A percentile compares a stretch with the other conserved stretches of the same genome.
Conservation (phyloP, 2,329 filamentous ascomycete genomes). For the Botrytis fabae region DNA sequence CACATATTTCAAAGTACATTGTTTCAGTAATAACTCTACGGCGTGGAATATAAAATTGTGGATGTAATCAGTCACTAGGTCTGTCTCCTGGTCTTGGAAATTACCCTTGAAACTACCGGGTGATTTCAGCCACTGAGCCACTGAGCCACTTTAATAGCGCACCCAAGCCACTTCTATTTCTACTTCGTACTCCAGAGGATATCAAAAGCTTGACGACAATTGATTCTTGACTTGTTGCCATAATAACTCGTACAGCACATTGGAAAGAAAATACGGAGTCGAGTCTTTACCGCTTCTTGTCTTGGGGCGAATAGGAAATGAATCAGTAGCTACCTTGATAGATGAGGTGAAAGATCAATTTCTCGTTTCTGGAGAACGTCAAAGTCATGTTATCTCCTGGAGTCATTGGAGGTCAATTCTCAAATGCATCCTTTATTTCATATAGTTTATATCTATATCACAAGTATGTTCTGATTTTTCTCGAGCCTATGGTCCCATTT, state of each 20-base stretch:
- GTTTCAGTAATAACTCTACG: neutral
- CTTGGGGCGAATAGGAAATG: neutral
- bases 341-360: neutral
- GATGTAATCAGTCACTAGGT: neutral
- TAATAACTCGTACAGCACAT: neutral
- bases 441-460: neutral
- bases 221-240: neutral
- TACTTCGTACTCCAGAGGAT: neutral
- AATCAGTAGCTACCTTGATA: neutral
- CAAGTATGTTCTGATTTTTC: too few species aligned
- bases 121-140: neutral
- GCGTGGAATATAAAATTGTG: neutral
- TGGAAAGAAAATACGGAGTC: neutral
- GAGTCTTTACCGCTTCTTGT: neutral
- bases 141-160: neutral
- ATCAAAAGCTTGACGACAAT: neutral
- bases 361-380: neutral
- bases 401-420: neutral
- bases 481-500: too few species aligned
- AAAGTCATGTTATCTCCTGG: neutral
- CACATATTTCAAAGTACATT: neutral
- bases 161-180: neutral
- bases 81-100: neutral
- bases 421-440: neutral
- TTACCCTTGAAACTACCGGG: neutral